Evolutionary conservation across 306 rosid genomes (phyloP), one percentile per base, ranked within the genome.

Genomic region (Gastrolobium villosum): DNA sequence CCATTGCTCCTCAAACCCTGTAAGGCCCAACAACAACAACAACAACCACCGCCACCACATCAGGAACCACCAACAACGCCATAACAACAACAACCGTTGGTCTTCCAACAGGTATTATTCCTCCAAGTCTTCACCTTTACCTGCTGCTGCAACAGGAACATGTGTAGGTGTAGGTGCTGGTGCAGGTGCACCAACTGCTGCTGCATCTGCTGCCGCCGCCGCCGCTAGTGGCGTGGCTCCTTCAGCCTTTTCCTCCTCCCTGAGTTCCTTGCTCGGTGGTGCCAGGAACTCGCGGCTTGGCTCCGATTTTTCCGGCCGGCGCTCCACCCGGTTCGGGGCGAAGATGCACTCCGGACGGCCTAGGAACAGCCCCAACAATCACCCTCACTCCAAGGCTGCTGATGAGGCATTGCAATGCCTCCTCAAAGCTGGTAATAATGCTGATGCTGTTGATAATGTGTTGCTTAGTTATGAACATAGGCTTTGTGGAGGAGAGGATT

Each of bases 341-440:
- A 95, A 92, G 84, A 85, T 89, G 89, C 93, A 91, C 80, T 74
- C 82, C 9, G 97, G 95, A 7, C 84, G 92, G 41, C 94, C 92
- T 13, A 88, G 90, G 59, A 36, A 85, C 41, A 76, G 78, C 35
- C 75, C 80, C 3, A 89, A 89, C 64, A 81, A 85, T 13, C 60
- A 52, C n/a, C 84, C 83, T 63, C 97, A 91, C 78, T 70, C 87
- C 2, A 49, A 86, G 50, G 52, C 77, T 2, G 97, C 99, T 0
- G 97, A 89, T 72, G 97, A 95, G 82, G 95, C 85, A n/a, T 87
- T 92, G 65, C 84, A 76, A 13, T 70, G 74, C 60, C 85, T 87
- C 2, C n/a, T 77, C 3, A 84, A 72, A 35, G 78, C 84, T 35
- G 92, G 96, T 88, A 87, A 88, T 68, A 84, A 89, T 14, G 72